Evolutionary conservation across 2,329 filamentous ascomycete species (phyloP), one percentile per base, ranked within the genome.

Genomic region (Aspergillus luchuensis): DNA sequence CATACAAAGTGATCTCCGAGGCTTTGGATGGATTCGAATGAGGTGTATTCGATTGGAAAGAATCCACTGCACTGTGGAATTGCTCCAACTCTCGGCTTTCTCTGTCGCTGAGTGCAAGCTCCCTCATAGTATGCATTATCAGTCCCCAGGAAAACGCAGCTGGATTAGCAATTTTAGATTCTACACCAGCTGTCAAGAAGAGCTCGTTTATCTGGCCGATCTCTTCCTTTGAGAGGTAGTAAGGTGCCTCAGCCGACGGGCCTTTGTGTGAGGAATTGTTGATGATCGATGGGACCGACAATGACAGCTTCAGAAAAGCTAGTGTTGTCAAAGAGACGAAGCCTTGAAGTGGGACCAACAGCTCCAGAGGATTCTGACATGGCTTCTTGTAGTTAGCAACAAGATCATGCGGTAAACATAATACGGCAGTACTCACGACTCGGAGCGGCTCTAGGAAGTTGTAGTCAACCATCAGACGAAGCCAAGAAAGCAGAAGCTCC

Each of bases 141-240:
- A 94, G 80, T 4, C 89, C 87, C 93, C 93, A 98, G 3, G 90
- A 86, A 66, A 96, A 90, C 19, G 91, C 84, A 17, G 91, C 87
- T 1, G 91, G 91, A 58, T 86, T 87, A 19, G 90, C 90, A 38
- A 86, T 85, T 39, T 82, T 79, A n/a, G 85, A 81, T 15, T 83
- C 83, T 19, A 77, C 72, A 28, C 81, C 81, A 11, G 87, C 85
- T 58, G 81, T 79, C 23, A 89, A 77, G 36, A 97, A 82, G n/a
- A 89, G 84, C 56, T 85, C 84, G 67, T 94, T 91, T 13, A 97
- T 84, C 57, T 88, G 84, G 52, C 86, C 84, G n/a, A 96, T 81
- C 19, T 90, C 85, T 6, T 87, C 83, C 2, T 87, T 84, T 53
- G 90, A 88, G 17, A 89, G 81, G 50, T 96, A 80, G 71, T 92